These are phyloP conservation scores for Hanseniaspora hatyaiensis DNA, from an alignment of 805 yeast genomes.

Conservation along the genomic window DNA sequence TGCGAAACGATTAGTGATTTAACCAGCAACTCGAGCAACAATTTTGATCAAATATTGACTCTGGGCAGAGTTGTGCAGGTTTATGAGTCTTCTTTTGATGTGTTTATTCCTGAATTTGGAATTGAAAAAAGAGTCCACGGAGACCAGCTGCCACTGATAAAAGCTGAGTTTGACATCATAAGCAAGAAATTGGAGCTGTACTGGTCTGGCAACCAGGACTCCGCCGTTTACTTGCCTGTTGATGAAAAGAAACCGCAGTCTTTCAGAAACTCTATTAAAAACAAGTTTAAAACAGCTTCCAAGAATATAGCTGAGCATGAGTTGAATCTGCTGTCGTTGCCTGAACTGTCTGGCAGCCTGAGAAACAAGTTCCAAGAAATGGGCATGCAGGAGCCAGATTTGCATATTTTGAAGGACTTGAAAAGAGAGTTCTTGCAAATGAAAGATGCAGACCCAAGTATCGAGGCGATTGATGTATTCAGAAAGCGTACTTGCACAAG, in stretches of 20 bases:
- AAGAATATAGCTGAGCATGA: slow-evolving; percentile 52
- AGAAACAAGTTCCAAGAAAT: slow-evolving; percentile 39
- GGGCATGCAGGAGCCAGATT: slow-evolving; percentile 40
- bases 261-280: slow-evolving; percentile 65
- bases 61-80: slow-evolving; percentile 85
- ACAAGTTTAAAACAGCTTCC: slow-evolving; percentile 62
- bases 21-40: slow-evolving; percentile 40
- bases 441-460: slow-evolving; percentile 15
- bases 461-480: slow-evolving; percentile 39
- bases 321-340: slow-evolving; percentile 25
- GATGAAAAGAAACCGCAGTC: slow-evolving; percentile 73
- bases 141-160: slow-evolving; percentile 82
- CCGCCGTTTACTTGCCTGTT: slow-evolving; percentile 83
- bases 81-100: slow-evolving; percentile 92
- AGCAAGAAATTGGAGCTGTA: slow-evolving; percentile 62
- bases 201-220: slow-evolving; percentile 88
- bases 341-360: slow-evolving; percentile 34
- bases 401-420: slow-evolving; percentile 25
- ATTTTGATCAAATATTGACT: slow-evolving; percentile 70
- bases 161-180: slow-evolving; percentile 78
- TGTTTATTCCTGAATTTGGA: slow-evolving; percentile 82
- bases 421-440: slow-evolving; percentile 14
- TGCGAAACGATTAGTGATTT: slow-evolving; percentile 75
- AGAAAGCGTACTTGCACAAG: slow-evolving; percentile 46
- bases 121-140: slow-evolving; percentile 95